phyloP scores from a whole-genome alignment of 2,329 filamentous ascomycete genomes.

The Stachybotrys chartarum region DNA sequence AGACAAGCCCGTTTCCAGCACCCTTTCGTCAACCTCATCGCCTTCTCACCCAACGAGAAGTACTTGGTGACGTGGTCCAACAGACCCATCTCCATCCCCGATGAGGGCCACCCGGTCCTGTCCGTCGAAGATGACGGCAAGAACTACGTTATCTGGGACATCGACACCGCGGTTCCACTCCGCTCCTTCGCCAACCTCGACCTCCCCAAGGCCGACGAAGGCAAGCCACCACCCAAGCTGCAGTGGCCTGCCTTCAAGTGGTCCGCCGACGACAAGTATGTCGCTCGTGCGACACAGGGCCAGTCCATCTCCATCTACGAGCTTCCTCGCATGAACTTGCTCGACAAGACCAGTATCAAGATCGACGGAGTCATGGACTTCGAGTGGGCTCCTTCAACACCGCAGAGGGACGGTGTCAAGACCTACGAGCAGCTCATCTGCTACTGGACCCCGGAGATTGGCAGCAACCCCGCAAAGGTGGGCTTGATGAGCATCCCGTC shows the following conservation, averaged over 20 bases:
- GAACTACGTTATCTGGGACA: slow-evolving; percentile 99
- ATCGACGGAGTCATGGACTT: slow-evolving; percentile 96
- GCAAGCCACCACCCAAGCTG: slow-evolving; percentile 73
- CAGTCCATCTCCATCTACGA: slow-evolving; percentile 90
- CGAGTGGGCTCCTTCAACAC: slow-evolving; percentile 86
- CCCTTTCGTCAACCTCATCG: slow-evolving; percentile 89
- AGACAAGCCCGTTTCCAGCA: slow-evolving; percentile 91
- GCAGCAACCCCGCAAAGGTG: slow-evolving; percentile 96
- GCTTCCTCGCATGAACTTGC: slow-evolving; percentile 77
- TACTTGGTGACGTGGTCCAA: slow-evolving; percentile 97
- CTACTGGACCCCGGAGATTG: slow-evolving; percentile 98
- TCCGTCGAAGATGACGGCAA: slow-evolving; percentile 93
- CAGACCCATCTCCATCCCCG: slow-evolving; percentile 84
- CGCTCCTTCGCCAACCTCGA: slow-evolving; percentile 93
- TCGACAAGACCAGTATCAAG: slow-evolving; percentile 90
- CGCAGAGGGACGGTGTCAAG: slow-evolving; percentile 78
- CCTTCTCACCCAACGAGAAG: slow-evolving; percentile 89
- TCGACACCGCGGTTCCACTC: slow-evolving; percentile 80
- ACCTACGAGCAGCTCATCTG: slow-evolving; percentile 92
- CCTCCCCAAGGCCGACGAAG: slow-evolving; percentile 49
- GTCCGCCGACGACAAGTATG: slow-evolving; percentile 96
- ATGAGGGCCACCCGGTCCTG: slow-evolving; percentile 76
- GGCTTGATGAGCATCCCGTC: slow-evolving; percentile 93
- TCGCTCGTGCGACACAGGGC: slow-evolving; percentile 82
- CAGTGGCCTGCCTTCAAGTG: slow-evolving; percentile 99